Evolutionary conservation across 192 early-diverging fungal genomes (phyloP).

Genomic region (Rhizophagus sp.): DNA sequence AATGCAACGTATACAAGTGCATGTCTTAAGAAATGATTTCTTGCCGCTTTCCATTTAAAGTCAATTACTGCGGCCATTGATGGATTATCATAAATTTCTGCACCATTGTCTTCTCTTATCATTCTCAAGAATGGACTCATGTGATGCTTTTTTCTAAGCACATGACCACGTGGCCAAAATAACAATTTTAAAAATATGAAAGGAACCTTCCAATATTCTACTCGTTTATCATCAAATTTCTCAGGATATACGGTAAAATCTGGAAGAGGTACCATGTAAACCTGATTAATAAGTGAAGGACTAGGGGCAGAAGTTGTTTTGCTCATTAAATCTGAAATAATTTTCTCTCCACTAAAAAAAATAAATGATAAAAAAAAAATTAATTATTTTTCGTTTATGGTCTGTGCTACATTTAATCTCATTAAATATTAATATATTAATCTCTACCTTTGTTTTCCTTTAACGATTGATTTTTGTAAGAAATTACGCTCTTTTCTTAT

Average conservation of each 20-base stretch:
- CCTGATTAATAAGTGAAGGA: not conserved
- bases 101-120: not conserved
- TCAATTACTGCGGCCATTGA: not conserved
- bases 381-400: too few species aligned
- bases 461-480: too few species aligned
- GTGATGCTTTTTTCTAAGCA: not conserved
- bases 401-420: too few species aligned
- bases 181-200: not conserved
- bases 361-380: too few species aligned
- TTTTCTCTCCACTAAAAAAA: too few species aligned
- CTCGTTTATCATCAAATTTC: not conserved
- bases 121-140: not conserved
- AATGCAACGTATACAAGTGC: not conserved
- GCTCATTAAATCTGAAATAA: too few species aligned
- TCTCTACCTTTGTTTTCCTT: too few species aligned
- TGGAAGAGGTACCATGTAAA: conserved; percentile 1
- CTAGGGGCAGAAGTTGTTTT: too few species aligned
- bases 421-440: too few species aligned
- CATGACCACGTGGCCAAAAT: not conserved
- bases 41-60: not conserved
- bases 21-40: not conserved
- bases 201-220: not conserved
- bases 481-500: too few species aligned
- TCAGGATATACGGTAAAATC: conserved; percentile 6
- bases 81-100: not conserved